These are phyloP conservation scores for Globisporangium solare DNA, from an alignment of 352 stramenopile genomes.

Conservation along the genomic window DNA sequence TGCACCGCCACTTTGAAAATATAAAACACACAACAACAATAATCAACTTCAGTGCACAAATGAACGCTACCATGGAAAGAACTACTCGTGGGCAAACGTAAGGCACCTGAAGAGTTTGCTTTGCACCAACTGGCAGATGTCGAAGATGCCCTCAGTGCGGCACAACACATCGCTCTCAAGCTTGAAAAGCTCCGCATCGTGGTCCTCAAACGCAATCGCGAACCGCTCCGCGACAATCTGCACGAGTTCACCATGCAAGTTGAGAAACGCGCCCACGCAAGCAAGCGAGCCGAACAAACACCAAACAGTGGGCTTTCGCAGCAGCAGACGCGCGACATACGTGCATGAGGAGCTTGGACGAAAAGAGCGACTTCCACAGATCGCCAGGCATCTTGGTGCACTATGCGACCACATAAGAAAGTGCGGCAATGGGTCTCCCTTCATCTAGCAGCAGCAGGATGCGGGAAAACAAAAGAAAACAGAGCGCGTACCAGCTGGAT, in stretches of 20 bases:
- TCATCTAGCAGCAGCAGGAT: background rate
- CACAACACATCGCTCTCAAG: slow-evolving; percentile 64
- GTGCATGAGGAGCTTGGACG: slow-evolving; percentile 58
- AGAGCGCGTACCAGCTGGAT: slow-evolving; percentile 39
- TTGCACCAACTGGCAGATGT: slow-evolving; percentile 37
- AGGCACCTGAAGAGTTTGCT: slow-evolving; percentile 46
- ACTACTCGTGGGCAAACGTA: background rate
- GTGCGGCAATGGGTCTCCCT: background rate
- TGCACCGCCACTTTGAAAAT: slow-evolving; percentile 9
- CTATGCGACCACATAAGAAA: slow-evolving; percentile 4
- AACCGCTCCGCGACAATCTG: slow-evolving; percentile 68
- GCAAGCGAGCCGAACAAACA: no score
- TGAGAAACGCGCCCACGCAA: background rate
- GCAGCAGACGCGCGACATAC: slow-evolving; percentile 23
- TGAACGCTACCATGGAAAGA: background rate
- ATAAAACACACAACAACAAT: background rate
- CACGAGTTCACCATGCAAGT: background rate
- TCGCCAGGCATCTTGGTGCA: slow-evolving; percentile 25
- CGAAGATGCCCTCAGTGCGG: slow-evolving; percentile 48
- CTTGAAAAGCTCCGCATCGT: slow-evolving; percentile 62
- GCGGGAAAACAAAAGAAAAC: no score
- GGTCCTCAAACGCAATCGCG: slow-evolving; percentile 36
- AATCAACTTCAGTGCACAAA: background rate
- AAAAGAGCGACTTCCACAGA: slow-evolving; percentile 38
- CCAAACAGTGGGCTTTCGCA: background rate